A percentile compares a stretch with the other conserved stretches of the same genome.
Conservation (phyloP, 2,329 filamentous ascomycete species). For the Teratosphaeria viscida region DNA sequence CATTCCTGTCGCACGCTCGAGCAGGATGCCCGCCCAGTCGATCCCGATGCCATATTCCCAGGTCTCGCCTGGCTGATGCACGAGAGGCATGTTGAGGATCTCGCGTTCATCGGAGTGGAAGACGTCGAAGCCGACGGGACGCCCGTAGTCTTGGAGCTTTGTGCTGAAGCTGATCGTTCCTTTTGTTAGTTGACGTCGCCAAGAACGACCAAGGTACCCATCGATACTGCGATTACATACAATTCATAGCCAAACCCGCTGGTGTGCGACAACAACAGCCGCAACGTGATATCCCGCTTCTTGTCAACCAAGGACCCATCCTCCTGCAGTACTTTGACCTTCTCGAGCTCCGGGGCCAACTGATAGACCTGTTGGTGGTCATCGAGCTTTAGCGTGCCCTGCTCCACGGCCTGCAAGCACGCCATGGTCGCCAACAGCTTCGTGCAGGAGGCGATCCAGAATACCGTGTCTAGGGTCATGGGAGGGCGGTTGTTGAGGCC, state of each 20-base stretch:
- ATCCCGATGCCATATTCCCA: conserved; percentile 48
- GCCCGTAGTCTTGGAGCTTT: conserved; percentile 31
- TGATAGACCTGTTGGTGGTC: conserved; percentile 30
- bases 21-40: conserved; percentile 40
- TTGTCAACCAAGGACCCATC: conserved; percentile 32
- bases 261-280: conserved; percentile 43
- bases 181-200: not conserved
- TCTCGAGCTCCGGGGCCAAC: conserved; percentile 34
- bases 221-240: conserved; percentile 9
- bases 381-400: conserved; percentile 32
- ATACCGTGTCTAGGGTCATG: conserved; percentile 51
- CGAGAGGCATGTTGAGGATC: conserved; percentile 41
- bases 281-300: conserved; percentile 38
- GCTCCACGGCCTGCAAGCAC: conserved; percentile 39
- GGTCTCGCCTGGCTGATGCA: conserved; percentile 52
- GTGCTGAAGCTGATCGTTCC: conserved; percentile 28
- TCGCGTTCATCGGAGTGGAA: conserved; percentile 46
- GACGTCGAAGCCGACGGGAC: conserved; percentile 46
- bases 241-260: conserved; percentile 41
- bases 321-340: conserved; percentile 31
- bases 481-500: conserved; percentile 33
- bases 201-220: not conserved
- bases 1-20: conserved; percentile 35
- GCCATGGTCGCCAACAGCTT: conserved; percentile 36
- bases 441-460: conserved; percentile 46